Evolutionary conservation across 208 protist species (phyloP).

Genomic region (Leishmania lainsoni): DNA sequence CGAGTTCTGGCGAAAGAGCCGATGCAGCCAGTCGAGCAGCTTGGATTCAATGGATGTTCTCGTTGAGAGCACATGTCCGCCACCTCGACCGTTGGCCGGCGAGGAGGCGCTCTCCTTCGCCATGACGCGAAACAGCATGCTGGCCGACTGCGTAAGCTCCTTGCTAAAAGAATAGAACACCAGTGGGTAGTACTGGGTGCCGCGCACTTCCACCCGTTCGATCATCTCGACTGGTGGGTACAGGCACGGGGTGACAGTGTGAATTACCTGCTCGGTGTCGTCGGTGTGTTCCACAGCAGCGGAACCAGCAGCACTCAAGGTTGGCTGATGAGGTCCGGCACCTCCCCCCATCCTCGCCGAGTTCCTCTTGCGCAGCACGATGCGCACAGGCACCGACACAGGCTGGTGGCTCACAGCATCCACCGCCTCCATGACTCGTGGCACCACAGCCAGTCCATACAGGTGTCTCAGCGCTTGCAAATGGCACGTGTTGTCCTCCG

Average conservation of each 20-base stretch:
- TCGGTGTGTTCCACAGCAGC: not conserved
- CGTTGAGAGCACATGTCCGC: not conserved
- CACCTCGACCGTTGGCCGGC: not conserved
- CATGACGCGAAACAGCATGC: slow-evolving; percentile 30
- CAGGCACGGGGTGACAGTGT: slow-evolving; percentile 63
- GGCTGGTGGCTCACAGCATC: slow-evolving; percentile 89
- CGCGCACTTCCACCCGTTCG: slow-evolving; percentile 71
- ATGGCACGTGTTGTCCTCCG: slow-evolving; percentile 93
- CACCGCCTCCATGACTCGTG: slow-evolving; percentile 87
- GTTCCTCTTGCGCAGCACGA: slow-evolving; percentile 41
- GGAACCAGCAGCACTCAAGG: slow-evolving; percentile 42
- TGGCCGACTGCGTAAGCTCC: slow-evolving; percentile 19
- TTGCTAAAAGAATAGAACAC: slow-evolving; percentile 23
- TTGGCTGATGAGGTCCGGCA: not conserved
- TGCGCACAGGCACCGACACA: slow-evolving; percentile 71
- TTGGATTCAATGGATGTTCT: slow-evolving; percentile 38
- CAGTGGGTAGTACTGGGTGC: slow-evolving; percentile 64
- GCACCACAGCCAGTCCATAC: slow-evolving; percentile 94
- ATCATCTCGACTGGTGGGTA: slow-evolving; percentile 71
- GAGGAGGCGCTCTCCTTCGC: slow-evolving; percentile 13
- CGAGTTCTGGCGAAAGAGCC: slow-evolving; percentile 48
- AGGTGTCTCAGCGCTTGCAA: slow-evolving; percentile 93
- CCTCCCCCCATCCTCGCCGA: not conserved
- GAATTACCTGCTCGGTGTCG: not conserved
- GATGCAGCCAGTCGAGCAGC: slow-evolving; percentile 62